Conservation (phyloP, 2,329 filamentous ascomycete species). For the Helminthosporium solani region DNA sequence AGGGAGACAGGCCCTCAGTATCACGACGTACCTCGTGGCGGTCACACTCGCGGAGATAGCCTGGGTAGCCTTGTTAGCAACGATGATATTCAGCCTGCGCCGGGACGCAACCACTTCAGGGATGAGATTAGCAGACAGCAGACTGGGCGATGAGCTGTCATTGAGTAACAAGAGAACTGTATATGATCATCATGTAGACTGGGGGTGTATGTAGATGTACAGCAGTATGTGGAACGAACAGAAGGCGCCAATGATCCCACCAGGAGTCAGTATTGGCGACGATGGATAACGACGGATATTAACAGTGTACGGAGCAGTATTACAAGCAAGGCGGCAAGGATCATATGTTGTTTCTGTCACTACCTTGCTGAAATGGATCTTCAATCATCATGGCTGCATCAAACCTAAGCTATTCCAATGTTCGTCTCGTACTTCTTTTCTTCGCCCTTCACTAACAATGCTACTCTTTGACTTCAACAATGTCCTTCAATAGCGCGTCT, state of each 20-base stretch:
- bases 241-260: not conserved
- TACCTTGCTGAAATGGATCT: too few relatives aligned
- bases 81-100: conserved; percentile 24
- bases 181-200: not conserved
- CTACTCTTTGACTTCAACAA: too few relatives aligned
- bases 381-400: too few relatives aligned
- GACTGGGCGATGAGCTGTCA: conserved; percentile 28
- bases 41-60: conserved; percentile 22
- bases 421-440: too few relatives aligned
- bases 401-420: too few relatives aligned
- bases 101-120: conserved; percentile 36
- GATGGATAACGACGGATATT: not conserved
- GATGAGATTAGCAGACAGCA: conserved; percentile 43
- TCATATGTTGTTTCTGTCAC: too few relatives aligned
- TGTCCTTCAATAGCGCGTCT: too few relatives aligned
- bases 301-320: not conserved
- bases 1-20: conserved; percentile 18
- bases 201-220: not conserved
- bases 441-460: too few relatives aligned
- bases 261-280: not conserved
- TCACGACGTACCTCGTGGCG: conserved; percentile 6
- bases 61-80: conserved; percentile 32
- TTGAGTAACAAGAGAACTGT: not conserved
- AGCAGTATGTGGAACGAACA: not conserved
- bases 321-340: too few relatives aligned